Evolutionary conservation across 768 basidiomycete species (phyloP).

Genomic region (Clathrus columnatus): DNA sequence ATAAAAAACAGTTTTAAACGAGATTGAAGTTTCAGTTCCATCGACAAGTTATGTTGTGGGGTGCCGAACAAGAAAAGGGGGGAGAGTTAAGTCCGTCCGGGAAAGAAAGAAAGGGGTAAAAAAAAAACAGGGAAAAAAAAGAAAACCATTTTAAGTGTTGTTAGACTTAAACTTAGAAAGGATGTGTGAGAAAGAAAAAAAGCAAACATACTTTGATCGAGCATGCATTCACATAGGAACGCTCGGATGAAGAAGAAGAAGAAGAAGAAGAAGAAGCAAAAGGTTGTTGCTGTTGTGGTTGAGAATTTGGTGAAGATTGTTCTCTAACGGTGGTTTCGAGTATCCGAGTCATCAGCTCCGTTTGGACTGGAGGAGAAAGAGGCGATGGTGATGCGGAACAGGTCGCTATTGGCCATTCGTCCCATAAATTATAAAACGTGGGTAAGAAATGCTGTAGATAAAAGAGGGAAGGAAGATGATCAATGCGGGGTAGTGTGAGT

Average conservation of each 20-base stretch:
- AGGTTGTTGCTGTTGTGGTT: too few species aligned
- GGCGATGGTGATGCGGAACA: constrained; percentile 39
- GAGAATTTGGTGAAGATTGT: too few species aligned
- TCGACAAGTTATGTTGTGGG: too few species aligned
- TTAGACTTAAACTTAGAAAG: not conserved
- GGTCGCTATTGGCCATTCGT: constrained; percentile 60
- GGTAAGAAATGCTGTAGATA: constrained; percentile 52
- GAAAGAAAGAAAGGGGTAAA: not conserved
- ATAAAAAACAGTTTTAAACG: constrained; percentile 2
- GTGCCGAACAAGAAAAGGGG: not conserved
- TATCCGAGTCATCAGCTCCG: too few species aligned
- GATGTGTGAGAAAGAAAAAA: not conserved
- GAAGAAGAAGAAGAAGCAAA: too few species aligned
- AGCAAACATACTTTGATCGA: constrained; percentile 60
- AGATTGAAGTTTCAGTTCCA: too few species aligned
- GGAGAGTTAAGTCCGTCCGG: not conserved
- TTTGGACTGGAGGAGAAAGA: too few species aligned
- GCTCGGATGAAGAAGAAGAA: constrained; percentile 19
- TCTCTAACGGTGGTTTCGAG: too few species aligned
- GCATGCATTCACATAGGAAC: constrained; percentile 61
- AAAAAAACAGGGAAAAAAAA: not conserved
- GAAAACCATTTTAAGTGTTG: not conserved
- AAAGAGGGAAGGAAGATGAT: not conserved
- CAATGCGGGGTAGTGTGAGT: not conserved
- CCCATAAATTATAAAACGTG: constrained; percentile 58